Evolutionary conservation across 2,329 filamentous ascomycete genomes (phyloP), one percentile per base, ranked within the genome.

Genomic region (Fusarium irregulare): DNA sequence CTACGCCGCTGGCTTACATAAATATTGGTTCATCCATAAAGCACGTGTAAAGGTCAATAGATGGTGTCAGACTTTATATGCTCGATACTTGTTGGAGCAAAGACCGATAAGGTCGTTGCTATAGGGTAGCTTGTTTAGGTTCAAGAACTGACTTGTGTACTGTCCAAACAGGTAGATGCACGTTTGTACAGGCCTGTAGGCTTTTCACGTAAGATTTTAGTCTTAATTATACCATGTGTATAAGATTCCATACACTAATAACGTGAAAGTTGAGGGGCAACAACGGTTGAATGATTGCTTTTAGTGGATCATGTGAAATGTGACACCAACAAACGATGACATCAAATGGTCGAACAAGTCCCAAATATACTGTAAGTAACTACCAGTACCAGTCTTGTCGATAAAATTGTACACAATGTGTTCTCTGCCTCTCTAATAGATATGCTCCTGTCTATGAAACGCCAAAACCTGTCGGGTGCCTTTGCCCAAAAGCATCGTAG

Each of bases 371-470:
- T 20, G n/a, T 7, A 21, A 30, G 18, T 20, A 28, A 28, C 11
- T 12, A 14, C 25, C 13, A 20, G 9, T 12, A 14, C 9, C n/a
- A 28, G 13, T n/a, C 18, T 8, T 47, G 9, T 28, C 12, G n/a
- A 30, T 14, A 32, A 41, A 32, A 12, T 7, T 65, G 13, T 30
- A 18, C 37, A 34, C n/a, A 28, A 23, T 45, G 25, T 50, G 44
- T 18, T n/a, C 46, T n/a, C 32, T 23, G 23, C 41, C 18, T 41
- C 7, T 16, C 23, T 34, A 54, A 30, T 50, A 34, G 14, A 11
- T 42, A 34, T 50, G 30, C 37, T 34, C 41, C 40, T 45, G 32
- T 64, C 63, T 64, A 70, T 45, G 42, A 64, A 70, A 71, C 63
- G 67, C 67, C 67, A 51, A 54, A 59, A 34, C 27, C 21, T 27